These are phyloP conservation scores for Tuber umbilicatum DNA, from an alignment of 495 filamentous ascomycete genomes.

Conservation along the genomic window DNA sequence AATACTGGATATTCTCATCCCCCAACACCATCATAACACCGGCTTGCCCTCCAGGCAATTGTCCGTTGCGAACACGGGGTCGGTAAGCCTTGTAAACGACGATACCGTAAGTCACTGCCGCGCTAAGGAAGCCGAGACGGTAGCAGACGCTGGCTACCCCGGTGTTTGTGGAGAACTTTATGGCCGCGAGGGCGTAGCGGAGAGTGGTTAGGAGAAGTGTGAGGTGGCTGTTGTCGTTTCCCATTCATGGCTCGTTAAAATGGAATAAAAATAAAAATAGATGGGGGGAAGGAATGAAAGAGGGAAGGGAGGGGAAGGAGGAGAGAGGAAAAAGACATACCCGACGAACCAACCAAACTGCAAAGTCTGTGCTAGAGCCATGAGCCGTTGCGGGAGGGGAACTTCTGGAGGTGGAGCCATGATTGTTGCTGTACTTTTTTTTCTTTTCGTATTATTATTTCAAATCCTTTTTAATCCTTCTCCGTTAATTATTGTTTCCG, in stretches of 20 bases:
- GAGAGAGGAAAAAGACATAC: slow-evolving; percentile 52
- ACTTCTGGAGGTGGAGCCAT: slow-evolving; percentile 37
- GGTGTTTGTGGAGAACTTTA: slow-evolving; percentile 74
- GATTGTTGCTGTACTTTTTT: slow-evolving; percentile 12
- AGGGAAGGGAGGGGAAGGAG: neutral
- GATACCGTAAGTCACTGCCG: slow-evolving; percentile 89
- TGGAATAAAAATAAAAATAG: slow-evolving; percentile 37
- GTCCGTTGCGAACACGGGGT: slow-evolving; percentile 63
- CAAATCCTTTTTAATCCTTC: neutral
- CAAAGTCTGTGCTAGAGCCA: slow-evolving; percentile 73
- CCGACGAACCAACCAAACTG: slow-evolving; percentile 88
- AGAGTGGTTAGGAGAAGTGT: slow-evolving; percentile 72
- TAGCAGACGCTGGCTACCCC: slow-evolving; percentile 72
- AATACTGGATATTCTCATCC: slow-evolving; percentile 97
- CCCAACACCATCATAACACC: slow-evolving; percentile 58
- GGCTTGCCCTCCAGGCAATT: slow-evolving; percentile 51
- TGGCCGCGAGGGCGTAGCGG: slow-evolving; percentile 73
- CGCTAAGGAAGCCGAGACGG: slow-evolving; percentile 79
- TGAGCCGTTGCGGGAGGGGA: slow-evolving; percentile 65
- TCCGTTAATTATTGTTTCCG: neutral
- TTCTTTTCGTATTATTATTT: neutral
- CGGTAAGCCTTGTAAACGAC: slow-evolving; percentile 98
- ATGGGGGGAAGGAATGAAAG: neutral
- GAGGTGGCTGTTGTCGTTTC: slow-evolving; percentile 57
- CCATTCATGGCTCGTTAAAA: slow-evolving; percentile 6